Evolutionary conservation across 768 basidiomycete genomes (phyloP), one percentile per base, ranked within the genome.

Genomic region (Infundibulicybe gibba): DNA sequence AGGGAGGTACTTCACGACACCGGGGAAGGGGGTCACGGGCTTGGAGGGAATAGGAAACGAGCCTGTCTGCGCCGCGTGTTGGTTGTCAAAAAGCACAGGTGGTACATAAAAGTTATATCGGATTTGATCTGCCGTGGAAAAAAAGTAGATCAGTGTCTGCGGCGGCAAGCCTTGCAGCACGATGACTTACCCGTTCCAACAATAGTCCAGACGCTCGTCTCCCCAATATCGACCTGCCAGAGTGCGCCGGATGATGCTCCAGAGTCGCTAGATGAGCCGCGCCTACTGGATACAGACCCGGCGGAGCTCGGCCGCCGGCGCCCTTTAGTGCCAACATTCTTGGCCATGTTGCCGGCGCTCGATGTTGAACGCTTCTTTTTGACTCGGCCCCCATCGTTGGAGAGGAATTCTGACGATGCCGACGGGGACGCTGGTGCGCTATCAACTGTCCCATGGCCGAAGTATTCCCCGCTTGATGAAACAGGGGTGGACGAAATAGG

Each of bases 51-150:
- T 79, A 30, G 87, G 86, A 75, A 85, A 90, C 16, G 87, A 84
- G 5, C 81, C 77, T 6, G 75, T 81, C 57, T 80, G 81, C 15
- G 81, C 71, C n/a, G 80, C 77, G 51, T 81, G 82, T 62, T 86
- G 87, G 55, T 82, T 82, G 69, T 91, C 88, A 61, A 87, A 90
- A 38, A 93, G 72, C 19, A 85, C 78, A 1, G 89, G 88, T 30
- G 92, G 92, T 11, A 94, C 85, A 60, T 91, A 94, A 66, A 94
- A 94, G 65, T 94, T 92, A 69, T 94, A 93, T 51, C 92, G 85
- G 44, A 92, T 80, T 79, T 93, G 88, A 60, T 94, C 91, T 85
- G 67, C 40, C 32, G 31, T 45, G 8, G 25, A 25, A 25, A 52
- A 40, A 46, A 53, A 61, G 32, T 61, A 55, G 44, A 39, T 49